Conservation (phyloP, 768 basidiomycete genomes). For the Suillus subaureus region DNA sequence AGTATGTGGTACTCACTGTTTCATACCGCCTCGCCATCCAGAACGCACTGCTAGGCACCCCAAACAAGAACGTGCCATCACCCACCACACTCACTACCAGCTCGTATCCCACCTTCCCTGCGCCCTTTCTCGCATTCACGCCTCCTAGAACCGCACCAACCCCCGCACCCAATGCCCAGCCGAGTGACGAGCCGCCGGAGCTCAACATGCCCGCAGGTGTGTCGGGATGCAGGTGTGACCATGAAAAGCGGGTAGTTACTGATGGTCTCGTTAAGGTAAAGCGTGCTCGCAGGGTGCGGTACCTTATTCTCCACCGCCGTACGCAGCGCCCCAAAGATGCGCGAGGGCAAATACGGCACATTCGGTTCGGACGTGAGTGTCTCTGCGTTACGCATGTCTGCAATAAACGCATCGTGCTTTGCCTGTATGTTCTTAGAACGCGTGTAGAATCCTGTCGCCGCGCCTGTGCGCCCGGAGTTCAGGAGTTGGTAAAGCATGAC, state of each 20-base stretch:
- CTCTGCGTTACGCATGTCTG: slow-evolving; percentile 35
- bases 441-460: slow-evolving; percentile 15
- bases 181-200: slow-evolving; percentile 68
- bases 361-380: slow-evolving; percentile 21
- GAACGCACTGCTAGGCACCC: slow-evolving; percentile 63
- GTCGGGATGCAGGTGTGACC: slow-evolving; percentile 60
- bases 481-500: slow-evolving; percentile 52
- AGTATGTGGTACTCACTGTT: slow-evolving; percentile 45
- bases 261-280: slow-evolving; percentile 67
- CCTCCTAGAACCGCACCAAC: slow-evolving; percentile 58
- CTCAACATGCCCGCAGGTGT: slow-evolving; percentile 50
- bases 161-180: slow-evolving; percentile 68
- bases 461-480: slow-evolving; percentile 25
- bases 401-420: slow-evolving; percentile 30
- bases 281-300: slow-evolving; percentile 20
- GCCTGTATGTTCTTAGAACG: slow-evolving; percentile 19
- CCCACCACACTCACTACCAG: slow-evolving; percentile 63
- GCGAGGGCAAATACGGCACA: slow-evolving; percentile 41
- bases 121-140: slow-evolving; percentile 22
- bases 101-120: slow-evolving; percentile 42
- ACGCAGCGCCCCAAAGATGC: slow-evolving; percentile 53
- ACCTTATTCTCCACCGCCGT: slow-evolving; percentile 31
- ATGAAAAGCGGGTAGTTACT: slow-evolving; percentile 55
- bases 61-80: slow-evolving; percentile 71
- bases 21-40: slow-evolving; percentile 76